Evolutionary conservation across 805 yeast species (phyloP), one percentile per base, ranked within the genome.

Genomic region (Nakazawaea siamensis): DNA sequence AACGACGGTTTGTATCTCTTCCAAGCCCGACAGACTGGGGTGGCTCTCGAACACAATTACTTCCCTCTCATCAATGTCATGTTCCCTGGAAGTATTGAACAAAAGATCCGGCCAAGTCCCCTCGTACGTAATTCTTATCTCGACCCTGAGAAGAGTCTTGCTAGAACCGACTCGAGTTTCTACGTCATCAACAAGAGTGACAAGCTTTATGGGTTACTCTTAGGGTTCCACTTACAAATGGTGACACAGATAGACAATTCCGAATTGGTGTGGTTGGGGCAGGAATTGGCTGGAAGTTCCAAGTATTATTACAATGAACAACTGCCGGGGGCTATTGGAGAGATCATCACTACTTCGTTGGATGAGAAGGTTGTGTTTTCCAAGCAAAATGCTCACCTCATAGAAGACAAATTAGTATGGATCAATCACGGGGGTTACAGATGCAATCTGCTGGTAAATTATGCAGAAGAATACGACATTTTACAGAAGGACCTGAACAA

Each of bases 221-320:
- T 65, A 38, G 60, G 76, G 3, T 52, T 59, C 9, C 45, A 55
- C n/a, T 40, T 68, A 38, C 70, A 67, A 39, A 51, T 68, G 18
- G 52, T 63, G 0, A 60, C 71, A 1, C 67, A 76, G 13, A 66
- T 80, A 9, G 81, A 81, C 27, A 90, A 80, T 43, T 80, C 81
- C 43, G 92, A 82, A 49, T 60, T 81, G 44, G 73, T 79, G 46
- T 80, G 90, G 90, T 49, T 82, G 21, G 84, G 83, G 2, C 71
- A 75, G 51, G 62, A 68, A 29, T 57, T 69, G 24, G 62, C 68
- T 24, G 77, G 84, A 7, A 6, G 8, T n/a, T 13, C 17, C 17
- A 24, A n/a, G 17, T 75, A 71, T 43, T 52, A 51, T 19, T 68
- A 76, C 49, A 77, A 76, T 44, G 38, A 53, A 5, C 50, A 61